Percentiles rank a stretch among this genome's conserved stretches.
phyloP scores from a whole-genome alignment of 768 basidiomycete species.

The Pulveroboletus sp. region DNA sequence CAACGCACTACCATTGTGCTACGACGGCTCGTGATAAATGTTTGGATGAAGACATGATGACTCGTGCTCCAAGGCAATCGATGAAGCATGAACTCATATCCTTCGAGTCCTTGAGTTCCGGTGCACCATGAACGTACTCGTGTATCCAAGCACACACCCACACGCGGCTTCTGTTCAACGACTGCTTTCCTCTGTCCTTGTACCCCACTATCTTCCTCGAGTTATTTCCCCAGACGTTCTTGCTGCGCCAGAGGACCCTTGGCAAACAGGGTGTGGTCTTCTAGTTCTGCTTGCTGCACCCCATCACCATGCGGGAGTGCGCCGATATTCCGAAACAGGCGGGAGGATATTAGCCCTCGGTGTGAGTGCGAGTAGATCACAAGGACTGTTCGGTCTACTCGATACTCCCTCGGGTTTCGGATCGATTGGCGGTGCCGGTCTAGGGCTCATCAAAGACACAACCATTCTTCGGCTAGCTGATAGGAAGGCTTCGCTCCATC shows the following conservation, averaged over 20 bases:
- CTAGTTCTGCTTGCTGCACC: conserved; percentile 73
- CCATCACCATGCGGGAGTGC: conserved; percentile 43
- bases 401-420: conserved; percentile 39
- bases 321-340: conserved; percentile 60
- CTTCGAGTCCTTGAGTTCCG: too few species aligned
- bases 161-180: conserved; percentile 43
- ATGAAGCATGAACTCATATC: too few species aligned
- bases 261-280: conserved; percentile 72
- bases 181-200: conserved; percentile 56
- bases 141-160: conserved; percentile 65
- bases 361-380: conserved; percentile 54
- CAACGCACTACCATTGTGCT: conserved; percentile 40
- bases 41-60: not conserved
- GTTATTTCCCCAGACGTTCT: conserved; percentile 57
- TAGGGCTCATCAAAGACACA: conserved; percentile 31
- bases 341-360: conserved; percentile 72
- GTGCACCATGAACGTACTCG: conserved; percentile 81
- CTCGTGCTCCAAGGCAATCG: too few species aligned
- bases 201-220: conserved; percentile 79
- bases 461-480: conserved; percentile 26
- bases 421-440: conserved; percentile 27
- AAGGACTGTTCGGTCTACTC: conserved; percentile 33
- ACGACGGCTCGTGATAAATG: conserved; percentile 28
- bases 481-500: conserved; percentile 16
- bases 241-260: conserved; percentile 63